phyloP scores from a whole-genome alignment of 495 filamentous ascomycete species.

The Acidiella bohemica region DNA sequence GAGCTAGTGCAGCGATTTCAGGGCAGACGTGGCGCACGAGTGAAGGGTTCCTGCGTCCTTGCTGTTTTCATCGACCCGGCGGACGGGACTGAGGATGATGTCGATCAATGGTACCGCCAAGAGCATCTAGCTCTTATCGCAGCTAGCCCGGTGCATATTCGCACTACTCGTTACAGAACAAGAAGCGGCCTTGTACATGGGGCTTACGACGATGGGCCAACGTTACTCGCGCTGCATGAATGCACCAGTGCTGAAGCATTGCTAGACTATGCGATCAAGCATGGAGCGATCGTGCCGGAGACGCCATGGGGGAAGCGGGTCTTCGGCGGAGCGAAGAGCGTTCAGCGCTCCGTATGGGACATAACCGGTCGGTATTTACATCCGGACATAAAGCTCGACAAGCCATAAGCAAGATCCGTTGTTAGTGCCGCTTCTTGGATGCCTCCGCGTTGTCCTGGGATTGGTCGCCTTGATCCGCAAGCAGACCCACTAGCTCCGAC shows the following conservation, averaged over 20 bases:
- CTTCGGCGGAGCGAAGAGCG: constrained; percentile 1
- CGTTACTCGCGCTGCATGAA: constrained; percentile 4
- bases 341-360: constrained; percentile 11
- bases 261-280: constrained; percentile 9
- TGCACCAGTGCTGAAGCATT: constrained; percentile 1
- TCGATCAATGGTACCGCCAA: constrained; percentile 7
- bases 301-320: constrained; percentile 9
- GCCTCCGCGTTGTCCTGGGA: no score
- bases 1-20: constrained; percentile 10
- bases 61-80: constrained; percentile 6
- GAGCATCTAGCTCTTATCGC: constrained; percentile 5
- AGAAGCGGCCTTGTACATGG: constrained; percentile 3
- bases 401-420: no score
- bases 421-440: no score
- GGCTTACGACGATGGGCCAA: background rate
- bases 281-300: constrained; percentile 6
- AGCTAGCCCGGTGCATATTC: constrained; percentile 3
- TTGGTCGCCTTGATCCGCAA: no score
- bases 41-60: constrained; percentile 5
- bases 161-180: constrained; percentile 2
- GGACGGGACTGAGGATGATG: constrained; percentile 2
- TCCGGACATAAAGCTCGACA: constrained; percentile 1
- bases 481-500: no score
- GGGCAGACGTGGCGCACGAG: background rate
- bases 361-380: constrained; percentile 2